These are phyloP conservation scores for Aureobasidium sp. DNA, from an alignment of 2,329 filamentous ascomycete species.

Conservation along the genomic window DNA sequence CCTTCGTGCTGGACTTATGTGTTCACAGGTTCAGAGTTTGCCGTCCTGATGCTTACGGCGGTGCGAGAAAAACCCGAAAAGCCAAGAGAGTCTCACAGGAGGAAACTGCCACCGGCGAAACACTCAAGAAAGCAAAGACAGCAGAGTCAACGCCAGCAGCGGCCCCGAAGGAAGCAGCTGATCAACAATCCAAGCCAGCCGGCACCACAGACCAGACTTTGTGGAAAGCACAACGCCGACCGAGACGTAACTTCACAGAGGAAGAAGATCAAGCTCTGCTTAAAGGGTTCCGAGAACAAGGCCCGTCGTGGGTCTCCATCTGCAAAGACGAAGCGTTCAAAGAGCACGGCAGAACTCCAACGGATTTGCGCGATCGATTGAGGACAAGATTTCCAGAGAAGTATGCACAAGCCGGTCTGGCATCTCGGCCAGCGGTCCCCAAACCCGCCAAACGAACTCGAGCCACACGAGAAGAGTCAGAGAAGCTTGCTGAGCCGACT, in stretches of 20 bases:
- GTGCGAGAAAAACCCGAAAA: constrained; percentile 16
- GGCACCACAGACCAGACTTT: background rate
- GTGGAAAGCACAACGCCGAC: constrained; percentile 37
- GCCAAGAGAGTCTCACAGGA: background rate
- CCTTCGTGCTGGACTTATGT: constrained; percentile 25
- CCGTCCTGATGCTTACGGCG: constrained; percentile 43
- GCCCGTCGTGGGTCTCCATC: constrained; percentile 55
- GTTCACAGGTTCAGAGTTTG: constrained; percentile 43
- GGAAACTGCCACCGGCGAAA: background rate
- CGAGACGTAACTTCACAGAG: constrained; percentile 49
- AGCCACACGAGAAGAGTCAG: background rate
- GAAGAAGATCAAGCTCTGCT: constrained; percentile 53
- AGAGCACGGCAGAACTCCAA: constrained; percentile 46
- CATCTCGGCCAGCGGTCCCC: constrained; percentile 28
- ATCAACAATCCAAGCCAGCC: background rate
- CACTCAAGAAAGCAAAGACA: background rate
- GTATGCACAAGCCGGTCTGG: constrained; percentile 45
- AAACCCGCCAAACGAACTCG: constrained; percentile 18
- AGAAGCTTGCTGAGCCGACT: background rate
- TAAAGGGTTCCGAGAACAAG: constrained; percentile 52
- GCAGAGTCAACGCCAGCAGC: background rate
- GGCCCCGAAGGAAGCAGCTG: background rate
- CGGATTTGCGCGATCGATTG: constrained; percentile 56
- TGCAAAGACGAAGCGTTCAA: constrained; percentile 47
- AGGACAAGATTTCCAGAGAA: constrained; percentile 52